Evolutionary conservation across 1,139 yeast species (phyloP).

Genomic region (Debaryomyces subglobosus): DNA sequence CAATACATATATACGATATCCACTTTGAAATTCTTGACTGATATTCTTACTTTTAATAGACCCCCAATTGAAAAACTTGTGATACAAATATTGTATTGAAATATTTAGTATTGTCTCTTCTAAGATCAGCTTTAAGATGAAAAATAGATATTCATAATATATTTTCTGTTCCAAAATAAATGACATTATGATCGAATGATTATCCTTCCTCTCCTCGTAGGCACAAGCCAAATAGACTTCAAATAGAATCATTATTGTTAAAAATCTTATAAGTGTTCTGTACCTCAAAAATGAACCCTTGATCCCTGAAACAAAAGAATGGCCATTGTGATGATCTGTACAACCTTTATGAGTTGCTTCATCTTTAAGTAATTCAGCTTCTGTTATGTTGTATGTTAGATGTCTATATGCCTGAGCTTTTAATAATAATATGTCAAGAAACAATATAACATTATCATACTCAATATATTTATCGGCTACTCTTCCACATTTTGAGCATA

Average conservation of each 20-base stretch:
- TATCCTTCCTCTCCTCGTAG: conserved; percentile 65
- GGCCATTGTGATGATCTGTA: not conserved
- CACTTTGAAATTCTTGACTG: conserved; percentile 18
- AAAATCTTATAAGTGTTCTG: conserved; percentile 46
- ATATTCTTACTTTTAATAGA: conserved; percentile 23
- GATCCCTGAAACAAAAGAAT: not conserved
- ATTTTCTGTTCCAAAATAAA: conserved; percentile 50
- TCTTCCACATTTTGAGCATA: conserved; percentile 70
- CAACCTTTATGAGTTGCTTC: not conserved
- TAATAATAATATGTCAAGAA: conserved; percentile 78
- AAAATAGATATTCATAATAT: conserved; percentile 64
- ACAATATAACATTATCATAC: conserved; percentile 79
- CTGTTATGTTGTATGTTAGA: conserved; percentile 75
- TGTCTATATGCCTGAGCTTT: conserved; percentile 93
- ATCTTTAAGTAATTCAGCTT: conserved; percentile 26
- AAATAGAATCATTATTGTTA: conserved; percentile 71
- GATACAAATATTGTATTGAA: conserved; percentile 45
- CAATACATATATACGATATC: conserved; percentile 43
- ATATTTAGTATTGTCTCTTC: conserved; percentile 62
- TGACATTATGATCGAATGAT: conserved; percentile 27
- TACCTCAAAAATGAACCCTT: conserved; percentile 17
- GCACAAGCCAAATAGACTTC: conserved; percentile 95
- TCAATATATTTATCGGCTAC: conserved; percentile 93
- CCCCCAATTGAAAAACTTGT: conserved; percentile 40
- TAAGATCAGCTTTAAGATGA: conserved; percentile 60